These are phyloP conservation scores for Saccharomycopsis malanga DNA, from an alignment of 805 yeast genomes.

Conservation along the genomic window DNA sequence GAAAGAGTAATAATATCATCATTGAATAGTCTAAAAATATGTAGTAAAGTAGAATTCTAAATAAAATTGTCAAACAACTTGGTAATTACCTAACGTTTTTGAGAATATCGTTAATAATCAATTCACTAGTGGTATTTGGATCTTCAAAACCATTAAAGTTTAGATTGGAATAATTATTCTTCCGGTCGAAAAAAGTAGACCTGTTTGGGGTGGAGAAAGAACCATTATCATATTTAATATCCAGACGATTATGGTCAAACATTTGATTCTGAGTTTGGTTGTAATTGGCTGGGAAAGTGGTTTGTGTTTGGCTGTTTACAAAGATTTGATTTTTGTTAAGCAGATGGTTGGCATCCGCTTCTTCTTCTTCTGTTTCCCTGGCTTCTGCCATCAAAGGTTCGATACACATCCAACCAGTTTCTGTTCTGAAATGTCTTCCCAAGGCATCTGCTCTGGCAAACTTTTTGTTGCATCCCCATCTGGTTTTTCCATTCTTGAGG, in stretches of 20 bases:
- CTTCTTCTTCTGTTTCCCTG: slow-evolving; percentile 10
- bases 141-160: slow-evolving; percentile 9
- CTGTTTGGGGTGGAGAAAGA: no score
- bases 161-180: slow-evolving; percentile 1
- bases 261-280: no score
- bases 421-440: slow-evolving; percentile 69
- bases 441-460: slow-evolving; percentile 77
- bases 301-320: no score
- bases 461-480: slow-evolving; percentile 70
- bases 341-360: background rate
- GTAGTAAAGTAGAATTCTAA: no score
- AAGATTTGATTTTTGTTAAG: background rate
- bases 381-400: slow-evolving; percentile 57
- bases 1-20: no score
- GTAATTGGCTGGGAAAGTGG: no score
- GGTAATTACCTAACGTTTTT: slow-evolving; percentile 5
- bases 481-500: slow-evolving; percentile 47
- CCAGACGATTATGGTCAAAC: no score
- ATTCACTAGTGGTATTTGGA: slow-evolving; percentile 5
- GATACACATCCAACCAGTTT: slow-evolving; percentile 65
- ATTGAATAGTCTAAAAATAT: no score
- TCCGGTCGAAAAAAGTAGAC: background rate
- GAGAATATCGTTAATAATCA: slow-evolving; percentile 14
- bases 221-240: no score
- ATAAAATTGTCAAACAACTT: no score